phyloP scores from a whole-genome alignment of 2,329 filamentous ascomycete genomes.

The Alternaria solani region DNA sequence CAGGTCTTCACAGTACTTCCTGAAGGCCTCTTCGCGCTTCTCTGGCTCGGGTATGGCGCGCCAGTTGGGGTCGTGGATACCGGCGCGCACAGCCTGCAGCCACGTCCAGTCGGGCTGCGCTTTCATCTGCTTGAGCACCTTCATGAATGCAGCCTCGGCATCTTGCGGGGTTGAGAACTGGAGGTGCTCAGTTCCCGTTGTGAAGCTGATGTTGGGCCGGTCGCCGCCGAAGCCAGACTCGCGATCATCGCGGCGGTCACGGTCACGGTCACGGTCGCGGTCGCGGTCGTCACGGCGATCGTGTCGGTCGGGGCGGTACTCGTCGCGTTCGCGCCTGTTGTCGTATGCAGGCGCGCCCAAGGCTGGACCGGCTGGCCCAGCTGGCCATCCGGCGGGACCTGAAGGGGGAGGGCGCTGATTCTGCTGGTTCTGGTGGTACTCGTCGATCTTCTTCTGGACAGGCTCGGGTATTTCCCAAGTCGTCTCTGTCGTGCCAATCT shows the following conservation, averaged over 20 bases:
- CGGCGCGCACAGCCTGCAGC: conserved; percentile 85
- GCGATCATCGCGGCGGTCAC: conserved; percentile 54
- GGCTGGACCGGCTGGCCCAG: conserved; percentile 67
- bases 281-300: conserved; percentile 29
- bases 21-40: conserved; percentile 88
- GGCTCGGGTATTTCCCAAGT: conserved; percentile 92
- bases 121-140: conserved; percentile 82
- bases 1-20: conserved; percentile 92
- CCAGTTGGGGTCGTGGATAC: conserved; percentile 91
- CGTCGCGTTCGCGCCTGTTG: conserved; percentile 42
- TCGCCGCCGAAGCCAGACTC: conserved; percentile 56
- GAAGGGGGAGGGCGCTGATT: conserved; percentile 53
- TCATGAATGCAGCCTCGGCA: conserved; percentile 91
- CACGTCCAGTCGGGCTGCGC: conserved; percentile 93
- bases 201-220: conserved; percentile 44
- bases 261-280: conserved; percentile 53
- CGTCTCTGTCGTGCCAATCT: conserved; percentile 88
- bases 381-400: conserved; percentile 64
- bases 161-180: conserved; percentile 70
- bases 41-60: conserved; percentile 91
- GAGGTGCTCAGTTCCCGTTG: conserved; percentile 62
- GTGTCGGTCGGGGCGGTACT: conserved; percentile 39
- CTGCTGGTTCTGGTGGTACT: conserved; percentile 64
- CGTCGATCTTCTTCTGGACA: conserved; percentile 75
- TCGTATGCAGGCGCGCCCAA: conserved; percentile 52